Evolutionary conservation across 2,329 filamentous ascomycete species (phyloP).

Genomic region (Penicillium oxalicum): DNA sequence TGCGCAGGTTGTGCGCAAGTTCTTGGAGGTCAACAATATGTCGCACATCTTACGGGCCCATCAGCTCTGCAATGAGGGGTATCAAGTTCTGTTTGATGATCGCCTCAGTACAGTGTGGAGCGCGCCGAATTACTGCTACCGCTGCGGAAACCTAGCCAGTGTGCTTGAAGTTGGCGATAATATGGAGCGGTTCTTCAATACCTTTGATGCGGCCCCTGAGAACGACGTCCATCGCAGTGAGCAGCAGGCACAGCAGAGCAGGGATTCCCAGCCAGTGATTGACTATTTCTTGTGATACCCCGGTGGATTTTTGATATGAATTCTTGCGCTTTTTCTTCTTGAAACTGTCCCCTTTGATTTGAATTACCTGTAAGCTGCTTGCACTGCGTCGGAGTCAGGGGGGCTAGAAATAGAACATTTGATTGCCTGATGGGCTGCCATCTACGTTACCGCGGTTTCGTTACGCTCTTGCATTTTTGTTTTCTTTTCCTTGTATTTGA

Average conservation of each 20-base stretch:
- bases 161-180: conserved; percentile 93
- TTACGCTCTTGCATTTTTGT: too few relatives aligned
- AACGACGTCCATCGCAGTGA: conserved; percentile 78
- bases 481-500: too few relatives aligned
- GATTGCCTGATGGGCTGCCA: background rate
- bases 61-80: conserved; percentile 96
- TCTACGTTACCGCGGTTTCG: too few relatives aligned
- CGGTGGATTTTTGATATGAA: conserved; percentile 14
- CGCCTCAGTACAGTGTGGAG: conserved; percentile 95
- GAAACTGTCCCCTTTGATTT: conserved; percentile 5
- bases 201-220: conserved; percentile 93
- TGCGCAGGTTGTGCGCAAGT: conserved; percentile 96
- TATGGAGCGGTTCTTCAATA: conserved; percentile 92
- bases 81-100: conserved; percentile 94
- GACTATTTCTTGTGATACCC: conserved; percentile 64
- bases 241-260: conserved; percentile 62
- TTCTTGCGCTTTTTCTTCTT: too few relatives aligned
- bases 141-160: conserved; percentile 94
- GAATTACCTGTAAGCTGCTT: conserved; percentile 8
- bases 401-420: conserved; percentile 18
- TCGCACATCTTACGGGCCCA: conserved; percentile 96
- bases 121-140: conserved; percentile 91
- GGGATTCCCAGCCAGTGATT: conserved; percentile 62
- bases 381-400: conserved; percentile 26
- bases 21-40: conserved; percentile 95